Evolutionary conservation across 345 rosid species (phyloP).

Genomic region (Gossypium sturtianum): DNA sequence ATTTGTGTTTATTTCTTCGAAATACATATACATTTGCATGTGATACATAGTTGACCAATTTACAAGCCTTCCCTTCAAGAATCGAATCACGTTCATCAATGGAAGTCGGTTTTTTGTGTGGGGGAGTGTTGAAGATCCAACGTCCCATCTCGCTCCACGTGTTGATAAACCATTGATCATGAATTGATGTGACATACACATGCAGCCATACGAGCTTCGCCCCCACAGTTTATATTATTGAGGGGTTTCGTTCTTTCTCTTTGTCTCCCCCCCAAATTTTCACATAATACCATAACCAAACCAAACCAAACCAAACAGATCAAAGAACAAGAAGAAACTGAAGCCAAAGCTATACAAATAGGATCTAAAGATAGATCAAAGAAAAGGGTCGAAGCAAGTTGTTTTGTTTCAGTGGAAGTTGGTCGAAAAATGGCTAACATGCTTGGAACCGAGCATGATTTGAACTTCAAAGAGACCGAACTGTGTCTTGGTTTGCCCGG

Average conservation of each 20-base stretch:
- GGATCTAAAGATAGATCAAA: slow-evolving; percentile 1
- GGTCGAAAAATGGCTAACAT: slow-evolving; percentile 28
- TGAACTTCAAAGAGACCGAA: slow-evolving; percentile 64
- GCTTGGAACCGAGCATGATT: slow-evolving; percentile 23
- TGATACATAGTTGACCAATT: slow-evolving; percentile 15
- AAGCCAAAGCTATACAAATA: not conserved
- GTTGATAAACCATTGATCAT: slow-evolving; percentile 13
- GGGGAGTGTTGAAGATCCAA: slow-evolving; percentile 16
- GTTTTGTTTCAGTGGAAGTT: not conserved
- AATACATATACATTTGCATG: not conserved
- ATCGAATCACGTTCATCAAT: slow-evolving; percentile 13
- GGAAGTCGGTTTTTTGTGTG: not conserved
- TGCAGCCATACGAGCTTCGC: slow-evolving; percentile 23
- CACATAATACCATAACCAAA: slow-evolving; percentile 7
- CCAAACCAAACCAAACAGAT: not conserved
- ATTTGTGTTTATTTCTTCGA: no score
- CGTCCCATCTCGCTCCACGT: slow-evolving; percentile 29
- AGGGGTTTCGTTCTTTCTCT: slow-evolving; percentile 11
- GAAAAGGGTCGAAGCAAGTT: not conserved
- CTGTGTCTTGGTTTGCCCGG: slow-evolving; percentile 68
- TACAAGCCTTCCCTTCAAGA: not conserved
- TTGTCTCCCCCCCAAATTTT: not conserved
- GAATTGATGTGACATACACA: slow-evolving; percentile 33
- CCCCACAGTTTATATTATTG: slow-evolving; percentile 37
- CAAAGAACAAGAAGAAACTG: not conserved